Conservation (phyloP, 2,329 filamentous ascomycete genomes). For the Colletotrichum camelliae region DNA sequence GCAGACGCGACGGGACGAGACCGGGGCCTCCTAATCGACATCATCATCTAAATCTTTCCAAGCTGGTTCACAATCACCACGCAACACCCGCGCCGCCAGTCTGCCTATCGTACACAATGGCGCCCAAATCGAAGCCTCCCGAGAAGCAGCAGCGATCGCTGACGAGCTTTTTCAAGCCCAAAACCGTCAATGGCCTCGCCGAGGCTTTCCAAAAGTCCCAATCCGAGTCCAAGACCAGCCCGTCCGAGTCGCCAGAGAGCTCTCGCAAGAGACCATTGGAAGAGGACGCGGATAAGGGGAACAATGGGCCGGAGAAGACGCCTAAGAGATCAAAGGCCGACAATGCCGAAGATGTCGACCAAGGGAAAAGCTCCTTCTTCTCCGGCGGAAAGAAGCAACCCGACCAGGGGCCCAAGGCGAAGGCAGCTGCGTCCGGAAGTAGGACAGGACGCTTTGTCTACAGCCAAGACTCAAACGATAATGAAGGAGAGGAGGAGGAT, state of each 20-base stretch:
- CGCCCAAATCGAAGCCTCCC: slow-evolving; percentile 34
- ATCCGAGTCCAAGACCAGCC: slow-evolving; percentile 29
- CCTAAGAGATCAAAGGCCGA: slow-evolving; percentile 45
- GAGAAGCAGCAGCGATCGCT: slow-evolving; percentile 80
- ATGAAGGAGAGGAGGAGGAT: slow-evolving; percentile 44
- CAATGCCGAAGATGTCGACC: slow-evolving; percentile 35
- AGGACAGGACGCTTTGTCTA: slow-evolving; percentile 61
- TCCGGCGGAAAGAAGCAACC: slow-evolving; percentile 25
- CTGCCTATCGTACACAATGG: not conserved
- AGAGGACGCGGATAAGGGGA: slow-evolving; percentile 50
- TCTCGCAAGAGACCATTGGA: slow-evolving; percentile 58
- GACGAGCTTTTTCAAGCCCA: slow-evolving; percentile 82
- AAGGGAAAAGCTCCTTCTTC: slow-evolving; percentile 42
- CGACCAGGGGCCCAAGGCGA: slow-evolving; percentile 25
- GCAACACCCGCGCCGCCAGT: not conserved
- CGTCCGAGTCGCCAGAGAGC: slow-evolving; percentile 30
- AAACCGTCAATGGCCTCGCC: slow-evolving; percentile 53
- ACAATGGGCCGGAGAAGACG: slow-evolving; percentile 45
- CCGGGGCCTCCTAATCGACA: slow-evolving; percentile 8
- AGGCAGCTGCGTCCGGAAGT: slow-evolving; percentile 31
- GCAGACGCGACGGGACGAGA: slow-evolving; percentile 14
- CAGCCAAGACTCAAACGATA: slow-evolving; percentile 42
- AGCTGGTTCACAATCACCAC: not conserved
- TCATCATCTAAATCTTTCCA: not conserved
- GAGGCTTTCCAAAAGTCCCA: slow-evolving; percentile 38